Evolutionary conservation across 2,329 filamentous ascomycete species (phyloP).

Genomic region (Aschersonia sp.): DNA sequence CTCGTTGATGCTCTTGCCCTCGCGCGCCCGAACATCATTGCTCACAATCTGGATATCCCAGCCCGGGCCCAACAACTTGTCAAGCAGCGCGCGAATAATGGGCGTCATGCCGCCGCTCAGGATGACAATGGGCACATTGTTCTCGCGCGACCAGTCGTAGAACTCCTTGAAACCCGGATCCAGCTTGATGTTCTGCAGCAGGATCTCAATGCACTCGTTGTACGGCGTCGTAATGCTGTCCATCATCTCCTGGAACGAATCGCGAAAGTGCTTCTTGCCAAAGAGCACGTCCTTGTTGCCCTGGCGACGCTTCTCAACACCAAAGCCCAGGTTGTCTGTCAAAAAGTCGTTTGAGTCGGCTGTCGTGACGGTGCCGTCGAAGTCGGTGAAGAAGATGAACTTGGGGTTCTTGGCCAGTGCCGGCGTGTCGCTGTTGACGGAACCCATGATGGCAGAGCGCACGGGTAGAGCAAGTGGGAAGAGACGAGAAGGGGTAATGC

Average conservation of each 20-base stretch:
- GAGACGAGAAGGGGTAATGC: not conserved
- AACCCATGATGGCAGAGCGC: slow-evolving; percentile 23
- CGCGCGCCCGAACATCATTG: slow-evolving; percentile 56
- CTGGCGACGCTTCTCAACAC: slow-evolving; percentile 51
- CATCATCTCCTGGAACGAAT: slow-evolving; percentile 85
- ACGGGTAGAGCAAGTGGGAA: not conserved
- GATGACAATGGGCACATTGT: slow-evolving; percentile 86
- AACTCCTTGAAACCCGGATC: slow-evolving; percentile 84
- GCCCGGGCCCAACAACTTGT: slow-evolving; percentile 62
- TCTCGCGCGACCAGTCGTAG: slow-evolving; percentile 63
- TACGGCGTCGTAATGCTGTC: slow-evolving; percentile 72
- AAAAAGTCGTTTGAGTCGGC: slow-evolving; percentile 53
- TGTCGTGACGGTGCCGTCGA: slow-evolving; percentile 86
- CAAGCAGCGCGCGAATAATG: slow-evolving; percentile 71
- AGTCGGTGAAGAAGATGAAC: slow-evolving; percentile 98
- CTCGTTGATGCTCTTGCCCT: slow-evolving; percentile 60
- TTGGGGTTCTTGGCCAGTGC: slow-evolving; percentile 57
- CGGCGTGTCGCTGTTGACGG: slow-evolving; percentile 29
- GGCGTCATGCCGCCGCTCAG: slow-evolving; percentile 87
- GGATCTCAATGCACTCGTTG: slow-evolving; percentile 62
- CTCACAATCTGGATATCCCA: slow-evolving; percentile 80
- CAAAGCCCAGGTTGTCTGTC: slow-evolving; percentile 88
- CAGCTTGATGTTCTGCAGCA: slow-evolving; percentile 71
- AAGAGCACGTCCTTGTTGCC: slow-evolving; percentile 67
- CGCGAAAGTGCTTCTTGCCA: slow-evolving; percentile 59